Evolutionary conservation across 805 yeast genomes (phyloP).

Genomic region (Peterozyma toletana): DNA sequence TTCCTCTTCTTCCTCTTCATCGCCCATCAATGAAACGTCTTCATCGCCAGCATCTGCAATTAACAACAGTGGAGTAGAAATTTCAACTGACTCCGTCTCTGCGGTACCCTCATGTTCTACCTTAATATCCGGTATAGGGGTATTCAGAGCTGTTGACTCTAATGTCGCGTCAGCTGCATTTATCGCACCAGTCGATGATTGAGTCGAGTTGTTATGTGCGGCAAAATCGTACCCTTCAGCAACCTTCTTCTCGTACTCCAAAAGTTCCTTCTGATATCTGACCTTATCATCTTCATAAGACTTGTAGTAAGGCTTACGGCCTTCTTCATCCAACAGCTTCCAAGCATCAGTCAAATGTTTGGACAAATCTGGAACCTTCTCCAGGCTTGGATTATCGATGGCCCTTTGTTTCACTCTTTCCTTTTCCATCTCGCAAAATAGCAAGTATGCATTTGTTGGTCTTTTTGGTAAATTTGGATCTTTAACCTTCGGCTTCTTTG

Average conservation of each 20-base stretch:
- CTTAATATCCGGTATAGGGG: not conserved
- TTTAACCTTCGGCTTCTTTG: slow-evolving; percentile 33
- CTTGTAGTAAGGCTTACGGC: slow-evolving; percentile 64
- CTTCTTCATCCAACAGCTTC: slow-evolving; percentile 67
- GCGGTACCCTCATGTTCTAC: not conserved
- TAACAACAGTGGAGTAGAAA: not conserved
- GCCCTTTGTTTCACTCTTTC: slow-evolving; percentile 59
- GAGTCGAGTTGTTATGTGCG: not conserved
- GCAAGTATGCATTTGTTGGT: slow-evolving; percentile 84
- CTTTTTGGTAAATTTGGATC: slow-evolving; percentile 85
- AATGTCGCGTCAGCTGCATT: slow-evolving; percentile 1
- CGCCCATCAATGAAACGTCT: not conserved
- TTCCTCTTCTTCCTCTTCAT: slow-evolving; percentile 3
- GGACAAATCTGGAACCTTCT: slow-evolving; percentile 51
- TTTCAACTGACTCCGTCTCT: not conserved
- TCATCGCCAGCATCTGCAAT: not conserved
- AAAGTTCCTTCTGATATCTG: slow-evolving; percentile 71
- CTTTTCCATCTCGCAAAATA: slow-evolving; percentile 82
- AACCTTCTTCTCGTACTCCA: slow-evolving; percentile 25
- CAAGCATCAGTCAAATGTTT: slow-evolving; percentile 79
- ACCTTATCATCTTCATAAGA: slow-evolving; percentile 72
- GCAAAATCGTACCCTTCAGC: slow-evolving; percentile 1
- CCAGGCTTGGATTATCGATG: slow-evolving; percentile 40
- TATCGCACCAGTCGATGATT: not conserved
- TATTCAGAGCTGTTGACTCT: not conserved